Evolutionary conservation across 805 yeast species (phyloP), one percentile per base, ranked within the genome.

Genomic region (Spathaspora arborariae): DNA sequence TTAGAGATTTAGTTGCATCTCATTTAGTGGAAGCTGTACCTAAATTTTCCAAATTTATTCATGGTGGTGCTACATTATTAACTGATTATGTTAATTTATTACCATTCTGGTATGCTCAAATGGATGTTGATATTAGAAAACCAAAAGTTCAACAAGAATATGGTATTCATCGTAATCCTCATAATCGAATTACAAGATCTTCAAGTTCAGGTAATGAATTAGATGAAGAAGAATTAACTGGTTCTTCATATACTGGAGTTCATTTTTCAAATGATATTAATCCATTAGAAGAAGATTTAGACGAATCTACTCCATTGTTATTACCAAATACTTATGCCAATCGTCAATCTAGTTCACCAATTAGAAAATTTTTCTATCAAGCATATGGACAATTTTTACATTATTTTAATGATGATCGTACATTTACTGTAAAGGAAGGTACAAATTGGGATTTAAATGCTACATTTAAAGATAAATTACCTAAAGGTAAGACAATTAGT

Each of bases 21-120:
- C 99, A 94, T 66, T 75, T 94, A 44, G 99, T 94, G 37, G 99
- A 94, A 68, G 97, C 97, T 1, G 97, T 94, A 38, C 99, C 99
- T 22, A 94, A 94, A 68, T 94, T 89, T 66, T 92, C 98, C 46
- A 94, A 94, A 66, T 94, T 94, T 60, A 92, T 94, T 56, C 99
- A 94, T 60, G 99, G 99, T 56, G 83, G 89, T 49, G 96, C 99
- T 5, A 77, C 94, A n/a, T 71, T 94, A 58, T 70, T 94, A 53
- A 92, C 96, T 15, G 92, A 89, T 38, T 80, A 76, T 64, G 89
- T 90, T 36, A 79, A 83, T 44, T 76, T 88, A 53, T 84, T 94
- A 60, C 99, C 99, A 45, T 94, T 88, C 70, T 94, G 99, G 99
- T 75, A 83, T 51, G 97, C 98, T 9, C 99, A 94, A 69, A 94